Evolutionary conservation across 441 rosid genomes (phyloP), one percentile per base, ranked within the genome.

Genomic region (Gossypium davidsonii): DNA sequence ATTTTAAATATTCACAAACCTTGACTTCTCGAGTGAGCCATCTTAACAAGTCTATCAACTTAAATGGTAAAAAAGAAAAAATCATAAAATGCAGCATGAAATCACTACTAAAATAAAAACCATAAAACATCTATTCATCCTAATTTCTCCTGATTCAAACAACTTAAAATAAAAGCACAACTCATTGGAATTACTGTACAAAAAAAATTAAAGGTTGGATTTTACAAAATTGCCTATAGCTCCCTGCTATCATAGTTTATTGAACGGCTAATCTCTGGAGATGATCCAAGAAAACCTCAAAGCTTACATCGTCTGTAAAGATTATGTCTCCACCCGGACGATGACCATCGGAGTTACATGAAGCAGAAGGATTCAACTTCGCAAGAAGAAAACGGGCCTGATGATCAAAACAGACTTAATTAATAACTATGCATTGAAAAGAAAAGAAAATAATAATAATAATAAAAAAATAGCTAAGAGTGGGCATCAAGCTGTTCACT

Each of bases 311-410:
- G 73, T 93, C 96, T 0, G 96, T 93, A 61, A 91, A 89, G 72
- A 93, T 81, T 70, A 90, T 39, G 78, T 86, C 92, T 55, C 84
- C 94, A 0, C 92, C 89, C 0, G 87, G 80, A 69, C 61, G 71
- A 31, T 80, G 73, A 62, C 81, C 67, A 73, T 82, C 86, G 0
- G 84, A 80, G 70, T 82, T 89, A 73, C 85, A 86, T 18, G 92
- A 85, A 2, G 94, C 86, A 3, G 93, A 92, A 20, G 99, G 99
- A 79, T 92, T 94, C 78, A 94, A 74, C 71, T 91, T 92, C n/a
- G 97, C 98, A 73, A 94, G 82, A 76, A 94, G 96, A 74, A 91
- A 94, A 57, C 98, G 91, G 3, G 97, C 98, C 98, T 94, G 91
- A 17, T 15, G 4, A 52, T 28, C 70, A 68, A 3, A 51, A 59